Conservation (phyloP, 1,284 basidiomycete genomes). For the Sporisorium iseilematis-ciliati region DNA sequence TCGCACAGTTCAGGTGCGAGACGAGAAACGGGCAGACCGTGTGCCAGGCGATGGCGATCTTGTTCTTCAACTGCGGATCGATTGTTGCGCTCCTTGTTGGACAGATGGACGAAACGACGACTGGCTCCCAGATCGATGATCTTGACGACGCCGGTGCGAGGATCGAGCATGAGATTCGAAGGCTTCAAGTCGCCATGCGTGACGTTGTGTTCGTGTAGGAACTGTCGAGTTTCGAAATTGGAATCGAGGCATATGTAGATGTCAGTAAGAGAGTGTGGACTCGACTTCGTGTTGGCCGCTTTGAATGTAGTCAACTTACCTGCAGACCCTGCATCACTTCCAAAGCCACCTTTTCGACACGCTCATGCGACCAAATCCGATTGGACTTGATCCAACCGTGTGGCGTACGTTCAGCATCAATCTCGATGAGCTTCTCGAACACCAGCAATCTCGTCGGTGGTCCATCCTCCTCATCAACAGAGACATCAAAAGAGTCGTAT, state of each 20-base stretch:
- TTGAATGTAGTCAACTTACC: conserved; percentile 14
- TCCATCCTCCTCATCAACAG: conserved; percentile 38
- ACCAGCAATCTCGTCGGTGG: conserved; percentile 54
- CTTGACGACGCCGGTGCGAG: conserved; percentile 55
- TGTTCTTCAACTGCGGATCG: conserved; percentile 55
- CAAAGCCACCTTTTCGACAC: conserved; percentile 54
- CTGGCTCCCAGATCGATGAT: conserved; percentile 61
- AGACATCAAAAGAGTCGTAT: conserved; percentile 4
- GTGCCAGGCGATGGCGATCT: conserved; percentile 27
- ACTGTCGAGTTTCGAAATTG: conserved; percentile 10
- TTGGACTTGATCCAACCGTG: conserved; percentile 50
- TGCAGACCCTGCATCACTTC: conserved; percentile 53
- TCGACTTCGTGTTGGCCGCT: no score
- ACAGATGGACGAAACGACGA: conserved; percentile 55
- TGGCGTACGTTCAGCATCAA: conserved; percentile 47
- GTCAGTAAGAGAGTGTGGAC: neutral
- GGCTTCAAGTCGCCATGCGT: conserved; percentile 64
- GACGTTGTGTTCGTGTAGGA: conserved; percentile 55
- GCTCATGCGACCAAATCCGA: conserved; percentile 38
- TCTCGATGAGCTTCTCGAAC: conserved; percentile 59
- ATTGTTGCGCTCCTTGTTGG: conserved; percentile 51
- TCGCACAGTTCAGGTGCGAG: conserved; percentile 44
- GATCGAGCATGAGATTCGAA: conserved; percentile 61
- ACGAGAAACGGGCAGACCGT: conserved; percentile 7
- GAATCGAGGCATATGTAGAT: neutral